These are phyloP conservation scores for Lobosporangium transversale DNA, from an alignment of 192 early-diverging fungal species.

Conservation along the genomic window DNA sequence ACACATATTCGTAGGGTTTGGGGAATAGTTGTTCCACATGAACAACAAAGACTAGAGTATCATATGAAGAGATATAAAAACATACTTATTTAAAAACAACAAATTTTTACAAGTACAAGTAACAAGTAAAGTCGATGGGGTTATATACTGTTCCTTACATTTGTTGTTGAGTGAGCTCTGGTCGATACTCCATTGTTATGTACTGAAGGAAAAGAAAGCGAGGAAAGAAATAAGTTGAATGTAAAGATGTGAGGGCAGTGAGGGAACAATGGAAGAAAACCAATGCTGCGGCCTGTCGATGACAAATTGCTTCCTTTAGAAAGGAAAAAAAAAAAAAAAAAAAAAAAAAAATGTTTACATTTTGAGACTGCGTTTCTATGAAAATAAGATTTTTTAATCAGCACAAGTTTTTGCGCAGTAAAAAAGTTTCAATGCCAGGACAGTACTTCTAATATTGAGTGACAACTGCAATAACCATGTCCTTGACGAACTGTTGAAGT, in stretches of 20 bases:
- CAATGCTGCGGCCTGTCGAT: not conserved
- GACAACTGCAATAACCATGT: constrained; percentile 32
- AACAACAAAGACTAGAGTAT: constrained; percentile 77
- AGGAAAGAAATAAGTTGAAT: not conserved
- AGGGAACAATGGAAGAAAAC: not conserved
- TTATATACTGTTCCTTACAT: constrained; percentile 51
- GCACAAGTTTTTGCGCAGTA: too few relatives aligned
- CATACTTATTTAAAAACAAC: not conserved
- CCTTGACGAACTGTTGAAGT: constrained; percentile 39
- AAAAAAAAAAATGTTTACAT: not conserved
- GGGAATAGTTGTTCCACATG: constrained; percentile 95
- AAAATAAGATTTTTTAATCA: too few relatives aligned
- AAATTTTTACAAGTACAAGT: not conserved
- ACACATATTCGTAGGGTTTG: constrained; percentile 99
- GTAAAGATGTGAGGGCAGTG: not conserved
- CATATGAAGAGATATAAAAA: not conserved
- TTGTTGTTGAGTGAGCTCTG: constrained; percentile 61
- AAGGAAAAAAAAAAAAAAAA: not conserved
- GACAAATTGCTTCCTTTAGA: constrained; percentile 23
- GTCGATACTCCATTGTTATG: constrained; percentile 61
- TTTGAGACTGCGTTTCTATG: too few relatives aligned
- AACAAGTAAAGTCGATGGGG: not conserved
- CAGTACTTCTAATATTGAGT: constrained; percentile 10
- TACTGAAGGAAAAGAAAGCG: not conserved
- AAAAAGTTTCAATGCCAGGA: too few relatives aligned